Evolutionary conservation across 192 early-diverging fungal genomes (phyloP), one percentile per base, ranked within the genome.

Genomic region (Chytriomyces sp.): DNA sequence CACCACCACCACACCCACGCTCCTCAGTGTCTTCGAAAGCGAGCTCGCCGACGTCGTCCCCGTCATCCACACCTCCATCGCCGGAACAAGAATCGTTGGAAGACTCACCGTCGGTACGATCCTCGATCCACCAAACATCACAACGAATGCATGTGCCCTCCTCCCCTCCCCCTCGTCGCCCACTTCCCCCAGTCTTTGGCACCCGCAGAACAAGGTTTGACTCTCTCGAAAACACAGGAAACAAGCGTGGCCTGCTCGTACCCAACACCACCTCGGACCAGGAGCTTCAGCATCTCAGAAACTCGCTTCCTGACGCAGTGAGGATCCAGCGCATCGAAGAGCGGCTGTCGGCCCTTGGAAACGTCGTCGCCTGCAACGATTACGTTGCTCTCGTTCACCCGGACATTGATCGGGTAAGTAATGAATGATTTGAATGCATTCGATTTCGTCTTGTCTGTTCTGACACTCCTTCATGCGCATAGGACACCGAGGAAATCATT

Each of bases 281-380:
- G 68, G 97, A 99, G 80, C 87, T 99, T 55, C 96, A 98, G 78
- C 97, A 99, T 73, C 80, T 99, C 53, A 85, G 97, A 59, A 98
- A 98, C 82, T 93, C 95, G 37, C 85, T 99, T 25, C 96, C 97
- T 7, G 97, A 99, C 52, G 80, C 81, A 17, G 93, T 99, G 26
- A 86, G 87, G 31, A 93, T 99, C 77, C 97, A 98, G 82, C 91
- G 97, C 41, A 91, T 99, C 17, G 97, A 99, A 80, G 97, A 99
- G 84, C 90, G 97, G 36, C 84, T 99, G 36, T 96, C 94, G 34
- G 97, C 97, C 28, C 84, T 99, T 30, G 97, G 97, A 53, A 99
- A 99, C 81, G 97, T 99, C 22, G 96, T 99, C 86, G 95, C 94
- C 25, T 99, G 97, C 85, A 99, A 99, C 78, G 97, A 99, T 78